Evolutionary conservation across 2,329 filamentous ascomycete species (phyloP), one percentile per base, ranked within the genome.

Genomic region (Fusarium sp.): DNA sequence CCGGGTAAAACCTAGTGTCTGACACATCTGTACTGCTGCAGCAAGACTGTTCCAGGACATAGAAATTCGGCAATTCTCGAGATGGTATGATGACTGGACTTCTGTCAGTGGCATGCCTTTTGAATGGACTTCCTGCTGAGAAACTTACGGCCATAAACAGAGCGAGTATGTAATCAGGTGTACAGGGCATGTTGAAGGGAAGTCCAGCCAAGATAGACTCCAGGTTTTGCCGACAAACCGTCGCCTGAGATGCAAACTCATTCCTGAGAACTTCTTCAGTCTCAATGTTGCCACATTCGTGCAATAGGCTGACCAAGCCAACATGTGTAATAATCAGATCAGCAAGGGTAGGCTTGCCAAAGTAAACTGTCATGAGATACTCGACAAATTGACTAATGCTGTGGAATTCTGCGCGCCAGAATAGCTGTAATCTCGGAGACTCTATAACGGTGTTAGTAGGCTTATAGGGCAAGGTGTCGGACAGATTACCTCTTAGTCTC

Each of bases 291-390:
- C 6, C 20, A 2, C 61, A 66, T 16, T 66, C 63, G 4, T 58
- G n/a, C 7, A 65, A 13, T 1, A 66, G 42, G 7, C 63, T 45
- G 10, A 39, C n/a, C 13, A 66, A 36, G 0, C 63, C 63, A 15
- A 33, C 42, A 30, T 66, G 18, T 0, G 63, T 66, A 12, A 66
- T n/a, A 0, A 66, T 50, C 9, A 66, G 61, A 2, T 66, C 61
- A 11, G 61, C 63, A 5, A 66, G 36, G 10, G 61, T 66, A 2
- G 61, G 61, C 36, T 66, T 66, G 7, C 63, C 63, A 10, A 66
- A 65, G 26, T 66, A 66, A 7, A 66, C 63, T 4, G 63, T 66
- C 63, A 66, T 66, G 11, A 66, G 35, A 38, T 66, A 65, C n/a
- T 66, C 63, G 7, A 65, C 63, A 30, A 66, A 66, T 22, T 66